Conservation (phyloP, 1,139 yeast genomes). For the Saccharomyces hybrid region DNA sequence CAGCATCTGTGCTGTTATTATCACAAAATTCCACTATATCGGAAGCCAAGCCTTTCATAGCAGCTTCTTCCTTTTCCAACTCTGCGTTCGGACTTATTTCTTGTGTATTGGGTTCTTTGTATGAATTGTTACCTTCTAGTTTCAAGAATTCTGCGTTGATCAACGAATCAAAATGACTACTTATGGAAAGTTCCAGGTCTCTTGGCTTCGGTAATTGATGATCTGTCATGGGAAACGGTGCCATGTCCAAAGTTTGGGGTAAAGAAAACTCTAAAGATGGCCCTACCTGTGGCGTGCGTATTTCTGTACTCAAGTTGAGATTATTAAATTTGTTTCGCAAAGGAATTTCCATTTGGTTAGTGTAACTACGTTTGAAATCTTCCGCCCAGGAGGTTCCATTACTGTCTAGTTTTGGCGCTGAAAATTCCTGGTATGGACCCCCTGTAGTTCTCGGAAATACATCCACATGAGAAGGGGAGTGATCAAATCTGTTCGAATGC, state of each 20-base stretch:
- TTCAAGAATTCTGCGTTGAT: neutral
- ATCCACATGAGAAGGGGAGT: neutral
- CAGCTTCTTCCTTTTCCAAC: neutral
- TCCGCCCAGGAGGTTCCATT: neutral
- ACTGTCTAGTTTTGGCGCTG: neutral
- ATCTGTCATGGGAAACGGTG: neutral
- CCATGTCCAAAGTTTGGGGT: neutral
- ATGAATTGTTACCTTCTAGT: neutral
- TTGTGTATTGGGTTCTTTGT: neutral
- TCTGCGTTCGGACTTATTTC: neutral
- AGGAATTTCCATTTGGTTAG: neutral
- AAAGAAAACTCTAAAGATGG: neutral
- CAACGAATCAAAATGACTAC: neutral
- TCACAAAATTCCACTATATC: slow-evolving; percentile 17
- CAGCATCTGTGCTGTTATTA: neutral
- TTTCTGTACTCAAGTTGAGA: neutral
- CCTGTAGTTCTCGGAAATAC: neutral
- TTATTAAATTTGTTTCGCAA: neutral
- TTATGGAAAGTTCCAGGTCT: neutral
- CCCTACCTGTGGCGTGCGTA: neutral
- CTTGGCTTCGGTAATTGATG: neutral
- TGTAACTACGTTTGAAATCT: neutral
- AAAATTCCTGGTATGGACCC: neutral
- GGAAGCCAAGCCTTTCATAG: slow-evolving; percentile 11
- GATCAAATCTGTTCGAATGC: neutral